A percentile compares a stretch with the other conserved stretches of the same genome.
Evolutionary conservation across 768 basidiomycete species (phyloP).

Genomic region (Hirschioporus abietinus): DNA sequence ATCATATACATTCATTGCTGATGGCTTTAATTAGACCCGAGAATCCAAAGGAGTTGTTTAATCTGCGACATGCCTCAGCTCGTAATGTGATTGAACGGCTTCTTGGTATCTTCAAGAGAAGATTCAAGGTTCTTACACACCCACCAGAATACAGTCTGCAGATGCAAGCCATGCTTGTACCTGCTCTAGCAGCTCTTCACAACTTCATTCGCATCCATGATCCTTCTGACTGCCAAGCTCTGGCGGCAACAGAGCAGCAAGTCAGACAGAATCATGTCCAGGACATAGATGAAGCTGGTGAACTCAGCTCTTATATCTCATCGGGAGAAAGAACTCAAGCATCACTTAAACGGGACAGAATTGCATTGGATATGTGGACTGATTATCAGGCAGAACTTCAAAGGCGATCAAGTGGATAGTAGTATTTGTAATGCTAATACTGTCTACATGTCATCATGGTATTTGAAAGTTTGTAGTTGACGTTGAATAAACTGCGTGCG

Average conservation of each 20-base stretch:
- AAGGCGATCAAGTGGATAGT: no score
- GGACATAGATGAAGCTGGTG: no score
- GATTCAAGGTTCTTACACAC: constrained; percentile 9
- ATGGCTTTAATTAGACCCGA: no score
- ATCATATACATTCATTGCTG: not conserved
- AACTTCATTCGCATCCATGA: constrained; percentile 22
- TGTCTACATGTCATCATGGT: no score
- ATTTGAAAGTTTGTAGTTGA: no score
- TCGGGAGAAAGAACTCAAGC: not conserved
- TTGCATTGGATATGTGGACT: no score
- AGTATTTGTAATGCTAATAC: no score
- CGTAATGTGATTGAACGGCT: constrained; percentile 22
- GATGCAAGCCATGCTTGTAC: constrained; percentile 18
- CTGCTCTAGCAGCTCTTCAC: constrained; percentile 16
- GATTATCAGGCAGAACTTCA: no score
- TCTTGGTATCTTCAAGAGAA: constrained; percentile 20
- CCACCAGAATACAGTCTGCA: constrained; percentile 12
- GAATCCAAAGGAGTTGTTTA: constrained; percentile 21
- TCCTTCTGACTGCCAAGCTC: constrained; percentile 8
- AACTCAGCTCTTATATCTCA: no score
- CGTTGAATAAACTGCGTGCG: no score
- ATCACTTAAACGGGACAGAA: not conserved
- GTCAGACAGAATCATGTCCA: no score
- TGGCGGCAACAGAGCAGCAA: no score
- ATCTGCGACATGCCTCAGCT: constrained; percentile 19